Percentiles rank a stretch among this genome's conserved stretches.
phyloP scores from a whole-genome alignment of 441 rosid genomes.

The Pelargonium cotyledonis region DNA sequence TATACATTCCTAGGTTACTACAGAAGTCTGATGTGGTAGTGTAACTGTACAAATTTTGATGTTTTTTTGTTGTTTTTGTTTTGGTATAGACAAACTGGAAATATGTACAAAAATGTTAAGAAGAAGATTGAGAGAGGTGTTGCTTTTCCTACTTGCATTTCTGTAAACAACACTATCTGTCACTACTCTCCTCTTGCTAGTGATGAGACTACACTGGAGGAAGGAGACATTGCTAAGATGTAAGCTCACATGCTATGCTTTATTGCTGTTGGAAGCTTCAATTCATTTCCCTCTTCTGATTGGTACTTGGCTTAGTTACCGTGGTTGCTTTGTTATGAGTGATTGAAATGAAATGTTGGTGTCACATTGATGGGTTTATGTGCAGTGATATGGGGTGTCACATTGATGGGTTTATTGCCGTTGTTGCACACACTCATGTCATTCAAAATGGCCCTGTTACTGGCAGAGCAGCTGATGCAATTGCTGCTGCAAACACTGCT shows the following conservation, averaged over 20 bases:
- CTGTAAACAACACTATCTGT: conserved; percentile 78
- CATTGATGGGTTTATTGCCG: conserved; percentile 91
- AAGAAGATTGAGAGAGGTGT: conserved; percentile 87
- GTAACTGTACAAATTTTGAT: not conserved
- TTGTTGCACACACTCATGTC: conserved; percentile 84
- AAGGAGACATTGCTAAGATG: conserved; percentile 83
- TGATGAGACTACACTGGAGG: conserved; percentile 70
- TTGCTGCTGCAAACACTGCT: conserved; percentile 89
- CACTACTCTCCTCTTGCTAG: conserved; percentile 87
- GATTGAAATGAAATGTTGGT: not conserved
- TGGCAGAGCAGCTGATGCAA: conserved; percentile 81
- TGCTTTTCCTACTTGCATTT: conserved; percentile 90
- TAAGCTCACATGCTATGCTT: conserved; percentile 26
- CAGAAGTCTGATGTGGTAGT: not conserved
- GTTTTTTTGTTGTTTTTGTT: not conserved
- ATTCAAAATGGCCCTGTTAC: conserved; percentile 60
- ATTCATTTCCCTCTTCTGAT: not conserved
- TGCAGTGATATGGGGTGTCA: conserved; percentile 94
- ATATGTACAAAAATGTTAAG: conserved; percentile 86
- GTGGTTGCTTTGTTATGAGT: not conserved
- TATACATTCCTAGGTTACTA: too few species aligned
- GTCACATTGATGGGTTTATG: too few species aligned
- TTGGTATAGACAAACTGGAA: conserved; percentile 60
- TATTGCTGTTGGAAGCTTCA: not conserved
- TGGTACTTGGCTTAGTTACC: not conserved